Evolutionary conservation across 129 eudicot species (phyloP), one percentile per base, ranked within the genome.

Genomic region (Helianthus tuberosus): DNA sequence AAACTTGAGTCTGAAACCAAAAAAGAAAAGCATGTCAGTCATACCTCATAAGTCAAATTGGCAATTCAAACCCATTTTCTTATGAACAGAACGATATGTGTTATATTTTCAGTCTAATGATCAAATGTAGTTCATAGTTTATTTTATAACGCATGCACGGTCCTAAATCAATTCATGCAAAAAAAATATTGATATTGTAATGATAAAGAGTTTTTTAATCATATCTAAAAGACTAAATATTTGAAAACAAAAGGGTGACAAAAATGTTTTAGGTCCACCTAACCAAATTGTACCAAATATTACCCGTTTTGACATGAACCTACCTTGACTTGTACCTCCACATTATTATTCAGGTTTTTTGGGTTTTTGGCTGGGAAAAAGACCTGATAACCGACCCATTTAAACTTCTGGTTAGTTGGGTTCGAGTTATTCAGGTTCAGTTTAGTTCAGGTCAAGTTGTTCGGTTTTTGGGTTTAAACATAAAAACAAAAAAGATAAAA

Each of bases 1-100:
- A 74, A 81, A 94, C 86, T 85, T 94, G 70, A 94, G 80, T 84
- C 98, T 94, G 90, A 35, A 75, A 29, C 54, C 39, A 70, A 61
- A 62, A 53, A 54, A 8, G 6, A 80, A 46, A 72, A 50, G 63
- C 12, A 27, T 77, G 76, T 75, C 17, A 67, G 57, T 51, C 13
- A 49, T 8, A 3, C 23, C 3, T 64, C 13, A 1, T 8, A 3
- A 46, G 8, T 50, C 13, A 1, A 35, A 51, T 50, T 64, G 69
- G 8, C 50, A 64, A 8, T 38, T 15, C 49, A 27, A 9, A 39
- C 15, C 17, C 20, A 29, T 13, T 60, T 27, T 60, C 12, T 15
- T 39, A 39, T 3, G 3, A 7, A 64, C 13, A 17, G 10, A 16
- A n/a, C 13, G 3, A 36, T 32, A 11, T 32, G 25, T 12, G 46